Evolutionary conservation across 768 basidiomycete species (phyloP).

Genomic region (Sistotremastrum niveocremeum): DNA sequence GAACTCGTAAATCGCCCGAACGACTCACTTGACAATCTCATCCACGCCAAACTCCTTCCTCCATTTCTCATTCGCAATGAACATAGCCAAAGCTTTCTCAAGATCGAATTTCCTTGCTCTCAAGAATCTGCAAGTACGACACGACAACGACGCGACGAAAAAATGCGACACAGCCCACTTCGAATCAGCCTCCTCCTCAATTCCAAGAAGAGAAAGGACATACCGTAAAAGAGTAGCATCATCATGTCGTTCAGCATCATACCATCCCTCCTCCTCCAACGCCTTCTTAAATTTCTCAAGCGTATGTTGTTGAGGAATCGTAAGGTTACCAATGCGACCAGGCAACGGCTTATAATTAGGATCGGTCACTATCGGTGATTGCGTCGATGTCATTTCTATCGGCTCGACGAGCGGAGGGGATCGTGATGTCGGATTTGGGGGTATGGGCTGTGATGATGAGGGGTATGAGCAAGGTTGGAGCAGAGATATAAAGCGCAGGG

Average conservation of each 20-base stretch:
- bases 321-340: slow-evolving; percentile 72
- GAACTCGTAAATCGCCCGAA: not conserved
- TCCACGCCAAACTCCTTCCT: slow-evolving; percentile 75
- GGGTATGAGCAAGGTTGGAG: too few relatives aligned
- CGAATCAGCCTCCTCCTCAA: too few relatives aligned
- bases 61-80: slow-evolving; percentile 76
- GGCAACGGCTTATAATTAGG: slow-evolving; percentile 53
- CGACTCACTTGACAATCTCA: slow-evolving; percentile 48
- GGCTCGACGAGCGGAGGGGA: too few relatives aligned
- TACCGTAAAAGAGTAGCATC: slow-evolving; percentile 59
- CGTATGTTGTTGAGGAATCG: slow-evolving; percentile 41
- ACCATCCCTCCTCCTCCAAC: slow-evolving; percentile 43
- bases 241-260: slow-evolving; percentile 53
- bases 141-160: too few relatives aligned
- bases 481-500: too few relatives aligned
- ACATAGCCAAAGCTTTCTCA: slow-evolving; percentile 69
- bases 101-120: slow-evolving; percentile 91
- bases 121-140: slow-evolving; percentile 47
- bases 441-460: too few relatives aligned
- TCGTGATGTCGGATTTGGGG: too few relatives aligned
- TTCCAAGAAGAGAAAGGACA: slow-evolving; percentile 6
- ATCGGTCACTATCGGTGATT: slow-evolving; percentile 29
- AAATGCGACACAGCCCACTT: too few relatives aligned
- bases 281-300: slow-evolving; percentile 58
- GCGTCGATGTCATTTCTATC: too few relatives aligned